Evolutionary conservation across 441 rosid genomes (phyloP), one percentile per base, ranked within the genome.

Genomic region (Gossypium gossypioides): DNA sequence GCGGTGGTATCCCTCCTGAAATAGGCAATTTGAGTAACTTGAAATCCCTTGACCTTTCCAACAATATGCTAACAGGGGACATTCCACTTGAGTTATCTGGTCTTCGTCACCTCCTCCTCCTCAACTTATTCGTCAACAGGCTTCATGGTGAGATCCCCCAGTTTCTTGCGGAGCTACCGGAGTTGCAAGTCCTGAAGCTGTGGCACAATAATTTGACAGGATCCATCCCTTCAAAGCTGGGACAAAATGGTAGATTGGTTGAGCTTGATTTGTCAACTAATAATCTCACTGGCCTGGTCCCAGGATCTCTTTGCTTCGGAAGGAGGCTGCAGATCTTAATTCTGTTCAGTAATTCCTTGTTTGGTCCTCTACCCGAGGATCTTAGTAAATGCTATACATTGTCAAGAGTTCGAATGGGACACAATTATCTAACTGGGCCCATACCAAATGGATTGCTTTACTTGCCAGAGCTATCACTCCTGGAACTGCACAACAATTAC

Each of bases 131-230:
- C 79, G 80, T 83, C 65, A 88, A 93, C 84, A 85, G 66, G 74
- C 71, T 93, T 40, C 92, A 91, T 2, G 98, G 98, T 0, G 86
- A 84, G 74, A 89, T 93, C 63, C 97, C 96, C 44, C 82, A 15
- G 71, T 93, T 85, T 68, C 72, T 91, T 0, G 87, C 86, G 0
- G 81, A 83, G 71, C 86, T 93, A 12, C 88, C 86, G 2, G 81
- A 83, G 63, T 68, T 91, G 63, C 77, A 88, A 75, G 77, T 81
- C 25, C 86, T 91, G 57, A 84, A 80, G 75, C 85, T 93, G 15
- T 91, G 97, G 97, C 83, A 80, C 70, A 93, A 93, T 71, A 91
- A 89, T 69, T 87, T 91, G 84, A 91, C 95, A 0, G 97, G 97
- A 4, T 58, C 82, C 71, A 87, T 89, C 72, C 98, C 98, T 60